Base-by-base conservation (phyloP, 2,329 filamentous ascomycete genomes). In the Cryphonectria parasitica region DNA sequence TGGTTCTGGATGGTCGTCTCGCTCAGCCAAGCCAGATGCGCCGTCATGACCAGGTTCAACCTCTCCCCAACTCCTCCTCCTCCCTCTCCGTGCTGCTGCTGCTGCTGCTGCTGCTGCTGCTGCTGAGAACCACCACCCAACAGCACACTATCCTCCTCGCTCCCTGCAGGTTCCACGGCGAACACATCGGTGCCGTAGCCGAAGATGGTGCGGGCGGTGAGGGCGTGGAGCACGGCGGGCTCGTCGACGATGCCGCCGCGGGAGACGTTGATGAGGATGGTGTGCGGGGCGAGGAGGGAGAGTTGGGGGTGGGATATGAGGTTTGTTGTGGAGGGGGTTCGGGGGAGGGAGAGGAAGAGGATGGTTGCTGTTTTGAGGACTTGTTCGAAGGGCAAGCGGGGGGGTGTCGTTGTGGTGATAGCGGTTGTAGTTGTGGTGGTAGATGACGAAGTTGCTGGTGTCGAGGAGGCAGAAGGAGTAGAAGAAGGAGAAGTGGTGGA, bases 1-100 rank as follows among this genome's bases (percentile, higher is more conserved):
- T 75, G 72, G 8, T 72, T 75, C 11, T 49, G 17, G 6, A 76
- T 31, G 0, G 75, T 77, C 67, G 73, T 74, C 4, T 67, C 72
- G 15, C 75, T 76, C 68, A 74, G 73, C 68, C 76, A 77, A 1
- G 73, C 76, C 61, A 76, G 69, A n/a, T 77, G 75, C 1, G 75
- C 73, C 4, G 76, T 77, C 56, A 77, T 66, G 19, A 73, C 74
- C 22, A 77, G 63, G 62, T 77, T 77, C 11, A 75, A 25, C 41
- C 39, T 34, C 10, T 39, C 7, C 8, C 36, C 36, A 10, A n/a
- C n/a, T n/a, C n/a, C 28, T 54, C 45, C 34, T 68, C 71, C 56
- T 31, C 61, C 0, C 56, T 25, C 61, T 0, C 69, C 72, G 17
- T 66, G 71, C 13, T 69, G 62, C 11, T 64, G 19, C 15, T 66